Base-by-base conservation (phyloP, 139 green algal genomes). In the Volvox reticuliferus region DNA sequence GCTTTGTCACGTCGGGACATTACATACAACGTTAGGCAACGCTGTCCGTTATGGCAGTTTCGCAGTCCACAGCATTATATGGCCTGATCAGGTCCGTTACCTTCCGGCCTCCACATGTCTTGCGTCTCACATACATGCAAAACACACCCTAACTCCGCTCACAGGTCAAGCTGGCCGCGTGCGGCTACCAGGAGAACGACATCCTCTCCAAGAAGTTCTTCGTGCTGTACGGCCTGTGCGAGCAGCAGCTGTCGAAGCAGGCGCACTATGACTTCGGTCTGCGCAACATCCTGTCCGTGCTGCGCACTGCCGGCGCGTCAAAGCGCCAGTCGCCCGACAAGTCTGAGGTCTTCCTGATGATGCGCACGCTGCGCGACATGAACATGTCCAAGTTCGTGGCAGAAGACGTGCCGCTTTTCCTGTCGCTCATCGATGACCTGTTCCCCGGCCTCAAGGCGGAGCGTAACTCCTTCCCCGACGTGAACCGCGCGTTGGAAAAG, bases 361-460 rank as follows among this genome's bases (percentile, higher is more conserved):
- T 99, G 97, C 94, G 84, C 71, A 95, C 93, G 79, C 91, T 95
- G 88, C 91, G 93, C 50, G 98, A 99, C 95, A 99, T 99, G 98
- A 99, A 99, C 94, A 98, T 99, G 96, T 97, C 93, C 95, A 99
- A 99, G 95, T 99, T 99, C 92, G 97, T 99, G 89, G 97, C 98
- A 9, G 98, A 99, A 93, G 98, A 99, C 82, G 97, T 99, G 88
- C 97, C 97, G 1, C 95, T 99, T 21, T 99, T 99, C 94, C 93
- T 98, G 79, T 97, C 95, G 28, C 95, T 99, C 62, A 98, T 99
- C 82, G 96, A 99, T 82, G 98, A 99, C 93, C 93, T 99, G 61
- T 99, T 99, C 94, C 97, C 97, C 36, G 93, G 90, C 85, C 77
- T 94, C 87, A 94, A 93, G 91, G 96, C 95, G 26, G 96, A 98